Evolutionary conservation across 176 grass and related monocot genomes (phyloP), one percentile per base, ranked within the genome.

Genomic region (Eragrostis nindensis): DNA sequence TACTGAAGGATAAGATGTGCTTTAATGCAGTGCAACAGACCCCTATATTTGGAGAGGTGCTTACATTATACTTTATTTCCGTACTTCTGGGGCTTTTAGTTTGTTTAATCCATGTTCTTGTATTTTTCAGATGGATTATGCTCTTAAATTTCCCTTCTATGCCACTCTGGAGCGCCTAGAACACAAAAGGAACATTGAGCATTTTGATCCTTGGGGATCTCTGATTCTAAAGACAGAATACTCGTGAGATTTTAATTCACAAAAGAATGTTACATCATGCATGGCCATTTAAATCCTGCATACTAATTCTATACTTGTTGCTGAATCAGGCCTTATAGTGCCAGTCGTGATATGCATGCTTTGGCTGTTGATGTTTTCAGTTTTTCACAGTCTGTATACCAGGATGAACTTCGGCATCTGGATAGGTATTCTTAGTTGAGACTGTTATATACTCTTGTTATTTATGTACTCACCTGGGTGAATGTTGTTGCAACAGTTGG

Each of bases 161-260:
- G 36, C 85, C 42, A 90, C 83, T 66, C 55, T 97, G 77, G 94
- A 97, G 42, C 83, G 89, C 40, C 76, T 97, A 36, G 87, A 89
- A 52, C 94, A 97, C 71, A 97, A 85, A 77, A 84, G 83, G 80
- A 88, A 78, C 68, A 97, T 98, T 26, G 92, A 98, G 77, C 48
- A 74, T 69, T 94, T 94, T 76, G 81, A 87, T 78, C 16, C n/a
- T 75, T 66, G 54, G 25, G 61, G 44, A 16, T 69, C 63, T 66
- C 48, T 32, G 0, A 88, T 90, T 76, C 78, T 87, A 63, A 94
- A 98, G 76, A 72, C 88, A 62, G 59, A 68, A 67, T 84, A 87
- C 32, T 14, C 47, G 95, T 94, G 92, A 24, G 61, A 24, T 66
- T 8, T 13, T 5, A 39, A 3, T 52, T 48, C 19, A 13, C n/a